These are phyloP conservation scores for Blepharisma japonicum DNA, from an alignment of 73 alveolate genomes.

Conservation along the genomic window DNA sequence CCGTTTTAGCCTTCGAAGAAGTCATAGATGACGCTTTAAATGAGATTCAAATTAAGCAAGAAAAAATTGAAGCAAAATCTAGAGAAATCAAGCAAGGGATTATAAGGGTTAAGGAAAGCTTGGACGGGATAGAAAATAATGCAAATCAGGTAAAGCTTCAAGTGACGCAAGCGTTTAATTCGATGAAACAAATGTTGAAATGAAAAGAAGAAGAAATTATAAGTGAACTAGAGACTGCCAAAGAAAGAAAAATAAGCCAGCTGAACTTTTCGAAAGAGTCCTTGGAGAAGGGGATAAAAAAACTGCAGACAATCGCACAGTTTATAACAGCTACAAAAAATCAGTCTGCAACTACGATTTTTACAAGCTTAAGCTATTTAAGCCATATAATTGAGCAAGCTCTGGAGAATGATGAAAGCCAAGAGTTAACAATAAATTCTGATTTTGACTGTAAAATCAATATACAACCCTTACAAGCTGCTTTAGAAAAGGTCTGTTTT, in stretches of 20 bases:
- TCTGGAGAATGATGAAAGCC: neutral
- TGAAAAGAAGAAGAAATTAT: conserved; percentile 27
- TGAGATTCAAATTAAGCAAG: neutral
- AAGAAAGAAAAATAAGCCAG: neutral
- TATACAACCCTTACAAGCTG: too few relatives aligned
- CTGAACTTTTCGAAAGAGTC: neutral
- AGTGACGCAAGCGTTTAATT: neutral
- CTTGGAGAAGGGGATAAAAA: neutral
- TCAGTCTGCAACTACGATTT: neutral
- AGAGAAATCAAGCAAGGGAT: neutral
- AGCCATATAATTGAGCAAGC: conserved; percentile 11
- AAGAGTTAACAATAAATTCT: too few relatives aligned
- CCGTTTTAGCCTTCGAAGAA: neutral
- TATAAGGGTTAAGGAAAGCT: neutral
- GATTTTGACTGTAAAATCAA: too few relatives aligned
- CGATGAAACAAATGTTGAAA: neutral
- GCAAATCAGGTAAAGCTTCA: neutral
- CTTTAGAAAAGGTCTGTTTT: too few relatives aligned
- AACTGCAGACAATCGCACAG: neutral
- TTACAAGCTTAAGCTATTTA: neutral
- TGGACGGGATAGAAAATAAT: neutral
- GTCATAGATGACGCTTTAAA: neutral
- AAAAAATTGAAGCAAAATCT: neutral
- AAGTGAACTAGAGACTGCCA: neutral
- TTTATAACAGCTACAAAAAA: neutral